A percentile compares a stretch with the other conserved stretches of the same genome.
Conservation (phyloP, 2,329 filamentous ascomycete species). For the Juglanconis sp. region DNA sequence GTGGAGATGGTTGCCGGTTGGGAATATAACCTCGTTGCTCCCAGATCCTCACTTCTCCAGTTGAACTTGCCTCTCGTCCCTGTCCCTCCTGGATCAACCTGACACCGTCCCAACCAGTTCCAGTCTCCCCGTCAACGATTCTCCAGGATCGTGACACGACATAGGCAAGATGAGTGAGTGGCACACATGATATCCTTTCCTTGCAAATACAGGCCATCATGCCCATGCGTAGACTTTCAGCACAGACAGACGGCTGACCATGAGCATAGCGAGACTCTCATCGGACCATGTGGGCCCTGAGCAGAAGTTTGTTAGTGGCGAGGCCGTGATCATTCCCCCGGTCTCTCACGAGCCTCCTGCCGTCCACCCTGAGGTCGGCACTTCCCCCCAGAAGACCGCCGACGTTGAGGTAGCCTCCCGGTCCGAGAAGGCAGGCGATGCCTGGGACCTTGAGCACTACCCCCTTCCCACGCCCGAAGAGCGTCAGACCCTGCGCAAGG, state of each 20-base stretch:
- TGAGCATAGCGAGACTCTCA: neutral
- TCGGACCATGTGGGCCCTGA: neutral
- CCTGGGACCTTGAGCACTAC: slow-evolving; percentile 25
- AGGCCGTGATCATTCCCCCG: slow-evolving; percentile 7
- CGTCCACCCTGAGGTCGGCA: slow-evolving; percentile 10
- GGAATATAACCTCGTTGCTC: neutral
- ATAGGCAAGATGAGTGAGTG: slow-evolving; percentile 15
- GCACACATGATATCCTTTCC: neutral
- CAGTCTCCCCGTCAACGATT: neutral
- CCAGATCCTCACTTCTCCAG: neutral
- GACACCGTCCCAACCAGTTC: neutral
- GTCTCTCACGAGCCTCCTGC: slow-evolving; percentile 7
- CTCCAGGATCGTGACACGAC: neutral
- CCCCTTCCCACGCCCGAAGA: slow-evolving; percentile 46
- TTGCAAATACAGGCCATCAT: neutral
- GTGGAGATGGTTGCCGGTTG: neutral
- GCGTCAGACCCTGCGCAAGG: slow-evolving; percentile 39
- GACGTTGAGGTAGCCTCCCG: neutral
- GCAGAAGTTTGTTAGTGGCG: neutral
- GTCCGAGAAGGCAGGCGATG: neutral
- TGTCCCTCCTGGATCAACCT: neutral
- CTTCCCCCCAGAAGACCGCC: neutral
- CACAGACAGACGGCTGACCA: neutral
- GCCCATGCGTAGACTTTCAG: neutral
- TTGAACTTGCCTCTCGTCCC: neutral